phyloP scores from a whole-genome alignment of 306 rosid species.

The Vigna nakashimae region DNA sequence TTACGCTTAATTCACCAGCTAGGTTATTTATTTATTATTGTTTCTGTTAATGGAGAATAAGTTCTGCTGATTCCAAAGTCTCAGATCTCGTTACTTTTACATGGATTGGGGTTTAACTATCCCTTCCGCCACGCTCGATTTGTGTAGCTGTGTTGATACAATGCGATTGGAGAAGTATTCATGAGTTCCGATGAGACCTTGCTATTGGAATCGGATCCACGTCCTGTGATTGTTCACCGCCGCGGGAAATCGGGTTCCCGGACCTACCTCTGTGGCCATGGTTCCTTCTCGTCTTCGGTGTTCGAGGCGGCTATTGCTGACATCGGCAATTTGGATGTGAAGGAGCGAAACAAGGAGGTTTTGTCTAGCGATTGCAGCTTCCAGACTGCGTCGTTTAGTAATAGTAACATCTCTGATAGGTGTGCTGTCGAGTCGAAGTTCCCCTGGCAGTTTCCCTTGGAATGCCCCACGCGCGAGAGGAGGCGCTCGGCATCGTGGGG shows the following conservation, averaged over 20 bases:
- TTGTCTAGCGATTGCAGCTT: constrained; percentile 48
- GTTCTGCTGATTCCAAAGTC: background rate
- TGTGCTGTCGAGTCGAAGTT: constrained; percentile 39
- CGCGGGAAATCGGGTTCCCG: constrained; percentile 46
- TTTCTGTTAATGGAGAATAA: background rate
- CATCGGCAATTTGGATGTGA: constrained; percentile 41
- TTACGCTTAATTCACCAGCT: background rate
- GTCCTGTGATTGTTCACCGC: constrained; percentile 47
- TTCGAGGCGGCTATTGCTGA: constrained; percentile 42
- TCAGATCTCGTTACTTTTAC: constrained; percentile 1
- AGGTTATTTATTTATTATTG: background rate
- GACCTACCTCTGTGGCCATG: constrained; percentile 40
- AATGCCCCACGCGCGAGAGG: constrained; percentile 63
- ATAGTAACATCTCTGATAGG: background rate
- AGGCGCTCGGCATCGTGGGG: constrained; percentile 62
- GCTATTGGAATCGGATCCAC: constrained; percentile 57
- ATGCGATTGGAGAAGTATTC: constrained; percentile 53
- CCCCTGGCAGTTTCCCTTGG: constrained; percentile 61
- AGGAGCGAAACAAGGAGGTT: constrained; percentile 31
- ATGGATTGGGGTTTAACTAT: background rate
- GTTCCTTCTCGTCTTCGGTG: constrained; percentile 50
- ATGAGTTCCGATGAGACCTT: constrained; percentile 73
- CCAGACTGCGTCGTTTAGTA: constrained; percentile 31
- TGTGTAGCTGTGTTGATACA: background rate
- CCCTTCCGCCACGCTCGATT: too few species aligned